Percentiles rank a stretch among this genome's conserved stretches.
phyloP scores from a whole-genome alignment of 2,329 filamentous ascomycete species.

The Fusarium graminum region DNA sequence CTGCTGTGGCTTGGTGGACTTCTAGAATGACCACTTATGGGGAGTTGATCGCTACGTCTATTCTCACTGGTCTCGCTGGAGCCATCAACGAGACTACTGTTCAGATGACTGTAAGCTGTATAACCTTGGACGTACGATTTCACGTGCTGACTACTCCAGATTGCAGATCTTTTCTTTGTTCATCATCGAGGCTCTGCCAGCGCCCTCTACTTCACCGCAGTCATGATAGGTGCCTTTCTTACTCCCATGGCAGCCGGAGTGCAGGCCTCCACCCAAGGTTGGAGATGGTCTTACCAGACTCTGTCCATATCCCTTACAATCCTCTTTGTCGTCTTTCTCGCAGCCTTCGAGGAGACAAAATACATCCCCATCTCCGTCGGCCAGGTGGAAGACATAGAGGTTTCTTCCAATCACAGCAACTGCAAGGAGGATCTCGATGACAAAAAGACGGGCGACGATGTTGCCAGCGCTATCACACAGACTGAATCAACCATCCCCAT shows the following conservation, averaged over 20 bases:
- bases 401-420: not conserved
- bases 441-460: conserved; percentile 3
- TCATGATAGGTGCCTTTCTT: conserved; percentile 52
- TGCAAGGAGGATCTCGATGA: conserved; percentile 7
- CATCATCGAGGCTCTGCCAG: conserved; percentile 52
- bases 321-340: conserved; percentile 44
- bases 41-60: conserved; percentile 47
- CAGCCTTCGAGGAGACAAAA: conserved; percentile 51
- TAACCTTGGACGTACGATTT: accelerated
- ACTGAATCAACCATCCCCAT: conserved; percentile 21
- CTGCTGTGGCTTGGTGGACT: conserved; percentile 43
- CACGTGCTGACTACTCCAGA: conserved; percentile 25
- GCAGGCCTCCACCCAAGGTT: conserved; percentile 42
- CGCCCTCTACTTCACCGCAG: conserved; percentile 50
- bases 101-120: conserved; percentile 53
- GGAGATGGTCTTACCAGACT: conserved; percentile 47
- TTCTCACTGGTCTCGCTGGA: conserved; percentile 53
- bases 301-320: conserved; percentile 44
- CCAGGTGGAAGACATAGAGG: not conserved
- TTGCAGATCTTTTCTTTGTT: conserved; percentile 53
- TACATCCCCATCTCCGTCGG: conserved; percentile 42
- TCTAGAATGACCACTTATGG: conserved; percentile 36
- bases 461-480: not conserved
- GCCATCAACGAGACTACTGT: conserved; percentile 57
- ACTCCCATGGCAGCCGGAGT: conserved; percentile 50